Percentiles rank a stretch among this genome's conserved stretches.
These are phyloP conservation scores for Heritiera fomes DNA, from an alignment of 345 rosid genomes.

Conservation along the genomic window DNA sequence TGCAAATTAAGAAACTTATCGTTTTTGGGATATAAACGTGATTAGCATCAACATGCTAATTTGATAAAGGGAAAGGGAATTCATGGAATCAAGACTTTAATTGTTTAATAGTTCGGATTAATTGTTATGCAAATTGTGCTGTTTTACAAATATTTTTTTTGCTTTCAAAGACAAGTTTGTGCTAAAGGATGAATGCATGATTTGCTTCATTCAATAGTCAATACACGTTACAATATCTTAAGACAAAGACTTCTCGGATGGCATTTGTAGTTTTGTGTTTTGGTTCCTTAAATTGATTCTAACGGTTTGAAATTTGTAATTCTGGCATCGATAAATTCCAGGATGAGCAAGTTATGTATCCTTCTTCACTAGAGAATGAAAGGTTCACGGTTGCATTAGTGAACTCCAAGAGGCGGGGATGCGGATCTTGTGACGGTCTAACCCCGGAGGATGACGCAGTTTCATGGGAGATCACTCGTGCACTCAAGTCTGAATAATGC, in stretches of 20 bases:
- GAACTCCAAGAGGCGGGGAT: constrained; percentile 39
- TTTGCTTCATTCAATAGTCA: not conserved
- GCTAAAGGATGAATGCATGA: too few relatives aligned
- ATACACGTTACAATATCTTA: not conserved
- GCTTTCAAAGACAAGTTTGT: too few relatives aligned
- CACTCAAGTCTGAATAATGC: constrained; percentile 46
- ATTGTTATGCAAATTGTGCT: not conserved
- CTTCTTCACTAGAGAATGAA: constrained; percentile 73
- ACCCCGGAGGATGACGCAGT: constrained; percentile 28
- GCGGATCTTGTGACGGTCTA: constrained; percentile 22
- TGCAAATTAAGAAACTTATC: not conserved
- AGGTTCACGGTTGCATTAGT: constrained; percentile 73
- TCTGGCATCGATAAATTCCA: constrained; percentile 31
- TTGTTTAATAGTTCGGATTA: not conserved
- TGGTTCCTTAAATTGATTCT: not conserved
- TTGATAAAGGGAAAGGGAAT: constrained; percentile 1
- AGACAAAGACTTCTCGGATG: not conserved
- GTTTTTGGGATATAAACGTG: not conserved
- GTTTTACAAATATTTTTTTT: too few relatives aligned
- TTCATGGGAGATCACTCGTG: constrained; percentile 88
- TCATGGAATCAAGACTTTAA: not conserved
- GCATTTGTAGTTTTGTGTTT: not conserved
- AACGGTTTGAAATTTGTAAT: not conserved
- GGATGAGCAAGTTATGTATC: constrained; percentile 91
- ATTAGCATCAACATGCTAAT: not conserved